Evolutionary conservation across 768 basidiomycete species (phyloP).

Genomic region (Thelephora aurantiotincta): DNA sequence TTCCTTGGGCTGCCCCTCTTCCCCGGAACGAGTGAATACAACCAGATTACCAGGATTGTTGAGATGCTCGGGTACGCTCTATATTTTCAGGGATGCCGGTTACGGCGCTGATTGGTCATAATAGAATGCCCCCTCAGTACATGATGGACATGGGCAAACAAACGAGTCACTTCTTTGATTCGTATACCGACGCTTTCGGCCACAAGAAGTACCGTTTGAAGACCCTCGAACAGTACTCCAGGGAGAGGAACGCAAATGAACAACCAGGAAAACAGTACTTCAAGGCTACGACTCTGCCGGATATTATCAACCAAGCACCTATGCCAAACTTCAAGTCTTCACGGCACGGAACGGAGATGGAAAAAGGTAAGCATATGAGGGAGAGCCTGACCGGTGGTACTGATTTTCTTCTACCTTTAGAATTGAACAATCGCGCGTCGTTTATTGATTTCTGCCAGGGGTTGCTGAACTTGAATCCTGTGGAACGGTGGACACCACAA

Average conservation of each 20-base stretch:
- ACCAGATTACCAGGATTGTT: constrained; percentile 91
- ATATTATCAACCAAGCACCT: constrained; percentile 94
- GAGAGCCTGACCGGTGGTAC: not conserved
- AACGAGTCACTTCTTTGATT: constrained; percentile 85
- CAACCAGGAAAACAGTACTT: constrained; percentile 99
- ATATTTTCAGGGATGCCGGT: not conserved
- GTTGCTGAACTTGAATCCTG: constrained; percentile 84
- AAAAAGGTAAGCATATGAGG: constrained; percentile 52
- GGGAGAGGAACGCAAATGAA: constrained; percentile 90
- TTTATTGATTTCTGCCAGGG: constrained; percentile 98
- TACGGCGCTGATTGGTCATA: not conserved
- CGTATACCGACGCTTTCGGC: constrained; percentile 54
- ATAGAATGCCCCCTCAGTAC: constrained; percentile 76
- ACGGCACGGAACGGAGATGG: constrained; percentile 61
- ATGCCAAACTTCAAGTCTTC: constrained; percentile 70
- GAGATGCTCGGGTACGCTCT: constrained; percentile 90
- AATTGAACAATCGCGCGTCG: constrained; percentile 84
- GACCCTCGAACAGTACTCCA: constrained; percentile 85
- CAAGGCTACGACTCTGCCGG: constrained; percentile 83
- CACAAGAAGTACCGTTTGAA: constrained; percentile 84
- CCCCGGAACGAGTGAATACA: constrained; percentile 98
- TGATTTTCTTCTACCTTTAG: constrained; percentile 25
- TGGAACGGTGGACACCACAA: constrained; percentile 93
- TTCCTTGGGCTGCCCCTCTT: constrained; percentile 94
- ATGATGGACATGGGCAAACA: constrained; percentile 98